A percentile compares a stretch with the other conserved stretches of the same genome.
Evolutionary conservation across 192 early-diverging fungal genomes (phyloP).

Genomic region (Backusella westeae): DNA sequence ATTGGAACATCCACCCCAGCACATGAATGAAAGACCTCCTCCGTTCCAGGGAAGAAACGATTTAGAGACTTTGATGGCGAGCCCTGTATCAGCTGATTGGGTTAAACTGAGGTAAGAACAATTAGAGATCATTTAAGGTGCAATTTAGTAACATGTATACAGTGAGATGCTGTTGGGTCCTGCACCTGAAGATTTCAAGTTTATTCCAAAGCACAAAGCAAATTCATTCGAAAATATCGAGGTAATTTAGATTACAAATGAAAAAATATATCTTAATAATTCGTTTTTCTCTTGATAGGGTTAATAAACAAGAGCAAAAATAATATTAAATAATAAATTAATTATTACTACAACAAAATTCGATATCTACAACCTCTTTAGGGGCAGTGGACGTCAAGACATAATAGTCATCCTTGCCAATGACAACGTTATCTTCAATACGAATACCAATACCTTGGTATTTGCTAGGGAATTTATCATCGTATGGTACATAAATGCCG

Average conservation of each 20-base stretch:
- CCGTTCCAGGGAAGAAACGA: conserved; percentile 84
- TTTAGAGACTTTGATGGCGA: conserved; percentile 93
- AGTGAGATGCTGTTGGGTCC: conserved; percentile 89
- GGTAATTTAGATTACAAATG: neutral
- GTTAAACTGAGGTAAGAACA: conserved; percentile 68
- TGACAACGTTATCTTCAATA: conserved; percentile 93
- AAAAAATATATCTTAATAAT: neutral
- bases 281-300: neutral
- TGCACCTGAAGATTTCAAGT: conserved; percentile 81
- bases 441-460: conserved; percentile 91
- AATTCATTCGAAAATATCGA: conserved; percentile 56
- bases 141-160: neutral
- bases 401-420: conserved; percentile 65
- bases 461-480: conserved; percentile 68
- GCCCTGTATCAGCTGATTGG: conserved; percentile 78
- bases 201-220: conserved; percentile 93
- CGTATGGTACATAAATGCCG: conserved; percentile 86
- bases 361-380: conserved; percentile 79
- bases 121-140: neutral
- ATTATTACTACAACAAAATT: conserved; percentile 44
- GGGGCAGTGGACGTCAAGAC: conserved; percentile 76
- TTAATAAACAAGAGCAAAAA: neutral
- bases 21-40: conserved; percentile 89
- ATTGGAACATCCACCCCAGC: conserved; percentile 89
- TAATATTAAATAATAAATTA: conserved; percentile 6